Evolutionary conservation across 306 rosid genomes (phyloP), one percentile per base, ranked within the genome.

Genomic region (Sphenostylis stenocarpa): DNA sequence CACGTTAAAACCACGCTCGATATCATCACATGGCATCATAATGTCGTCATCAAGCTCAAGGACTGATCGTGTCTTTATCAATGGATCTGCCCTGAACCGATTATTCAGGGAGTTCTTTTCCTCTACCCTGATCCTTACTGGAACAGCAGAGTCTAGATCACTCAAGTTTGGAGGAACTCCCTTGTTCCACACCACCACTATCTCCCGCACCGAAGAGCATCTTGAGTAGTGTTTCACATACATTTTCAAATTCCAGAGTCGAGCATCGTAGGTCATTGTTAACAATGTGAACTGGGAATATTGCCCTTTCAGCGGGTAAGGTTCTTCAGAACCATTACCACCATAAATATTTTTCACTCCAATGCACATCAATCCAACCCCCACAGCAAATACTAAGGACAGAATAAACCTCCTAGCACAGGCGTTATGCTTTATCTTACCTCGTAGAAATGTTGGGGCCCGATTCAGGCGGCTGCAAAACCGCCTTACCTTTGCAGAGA

Each of bases 11-110:
- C 99, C 99, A 28, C 99, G 88, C 86, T 96, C 99, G 0, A 96
- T 67, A 43, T 96, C 99, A 63, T 96, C 91, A n/a, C 99, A 96
- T 29, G 93, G 84, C 99, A 96, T 96, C 98, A 96, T 89, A 70
- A 96, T 96, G 88, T 96, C 99, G 4, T 96, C 99, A 6, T 96
- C 99, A 33, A 96, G 99, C 94, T 96, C 98, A 41, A 96, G 96
- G 66, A 96, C 98, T 14, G 96, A 98, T 58, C 97, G 91, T 39
- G 99, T 92, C 78, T 89, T 88, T 45, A 96, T 92, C 88, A 64
- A 61, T 0, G 97, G 72, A 72, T 96, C 99, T 0, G 36, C 33
- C 80, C 77, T 92, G 91, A 96, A 96, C 62, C 99, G 87, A 26
- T 96, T 96, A 12, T 96, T 92, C 6, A 96, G 83, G 2, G 99